These are phyloP conservation scores for Eucalyptus victrix DNA, from an alignment of 345 rosid species.

Conservation along the genomic window DNA sequence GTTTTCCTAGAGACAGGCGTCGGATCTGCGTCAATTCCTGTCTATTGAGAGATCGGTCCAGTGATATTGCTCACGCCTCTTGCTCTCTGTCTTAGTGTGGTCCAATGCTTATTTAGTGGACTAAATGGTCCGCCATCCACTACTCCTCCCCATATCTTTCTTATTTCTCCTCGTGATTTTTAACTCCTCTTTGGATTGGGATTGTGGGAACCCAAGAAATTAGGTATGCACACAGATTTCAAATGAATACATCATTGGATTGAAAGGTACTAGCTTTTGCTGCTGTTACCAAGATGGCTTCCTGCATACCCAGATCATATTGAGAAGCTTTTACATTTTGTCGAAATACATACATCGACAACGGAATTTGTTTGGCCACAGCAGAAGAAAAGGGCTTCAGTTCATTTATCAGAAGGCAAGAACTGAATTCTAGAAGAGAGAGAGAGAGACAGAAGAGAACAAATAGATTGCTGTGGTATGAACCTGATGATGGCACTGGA, in stretches of 20 bases:
- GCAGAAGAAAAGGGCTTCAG: not conserved
- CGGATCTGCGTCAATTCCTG: not conserved
- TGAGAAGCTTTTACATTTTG: not conserved
- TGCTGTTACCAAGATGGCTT: not conserved
- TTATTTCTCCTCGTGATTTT: not conserved
- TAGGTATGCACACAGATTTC: not conserved
- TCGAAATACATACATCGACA: not conserved
- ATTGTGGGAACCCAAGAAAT: not conserved
- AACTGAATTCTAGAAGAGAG: not conserved
- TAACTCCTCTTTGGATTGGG: not conserved
- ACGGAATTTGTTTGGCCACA: not conserved
- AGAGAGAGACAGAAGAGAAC: not conserved
- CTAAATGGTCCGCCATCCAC: constrained; percentile 13
- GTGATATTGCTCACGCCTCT: not conserved
- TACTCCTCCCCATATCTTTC: not conserved
- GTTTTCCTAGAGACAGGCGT: not conserved
- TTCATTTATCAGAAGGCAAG: not conserved
- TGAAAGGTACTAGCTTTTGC: not conserved
- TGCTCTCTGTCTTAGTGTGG: not conserved
- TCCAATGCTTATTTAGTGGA: constrained; percentile 4
- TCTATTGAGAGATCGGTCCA: not conserved
- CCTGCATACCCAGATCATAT: not conserved
- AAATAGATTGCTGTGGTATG: not conserved
- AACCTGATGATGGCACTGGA: not conserved
- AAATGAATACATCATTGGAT: not conserved